Percentiles rank a stretch among this genome's conserved stretches.
phyloP scores from a whole-genome alignment of 345 rosid species.

The Trapa incisa region DNA sequence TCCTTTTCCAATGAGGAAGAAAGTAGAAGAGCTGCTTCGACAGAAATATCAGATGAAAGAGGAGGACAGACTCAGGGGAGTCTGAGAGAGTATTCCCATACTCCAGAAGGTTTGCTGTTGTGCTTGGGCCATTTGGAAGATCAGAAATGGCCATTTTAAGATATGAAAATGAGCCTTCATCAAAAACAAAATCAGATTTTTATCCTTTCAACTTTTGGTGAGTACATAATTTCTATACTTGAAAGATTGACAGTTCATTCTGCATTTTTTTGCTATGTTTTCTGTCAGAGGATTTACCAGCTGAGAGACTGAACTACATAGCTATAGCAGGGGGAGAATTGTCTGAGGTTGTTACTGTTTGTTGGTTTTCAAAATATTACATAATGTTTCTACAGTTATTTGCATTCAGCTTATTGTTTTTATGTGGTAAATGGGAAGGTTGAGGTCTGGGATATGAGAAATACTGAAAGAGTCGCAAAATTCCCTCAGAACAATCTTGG shows the following conservation, averaged over 20 bases:
- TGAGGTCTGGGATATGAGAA: constrained; percentile 78
- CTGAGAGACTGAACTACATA: constrained; percentile 34
- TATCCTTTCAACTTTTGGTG: neutral
- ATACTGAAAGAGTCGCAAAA: constrained; percentile 30
- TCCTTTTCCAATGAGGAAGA: neutral
- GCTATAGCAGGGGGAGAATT: constrained; percentile 75
- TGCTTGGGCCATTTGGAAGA: neutral
- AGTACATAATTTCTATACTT: neutral
- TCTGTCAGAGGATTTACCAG: constrained; percentile 5
- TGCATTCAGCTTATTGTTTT: constrained; percentile 10
- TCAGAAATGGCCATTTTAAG: neutral
- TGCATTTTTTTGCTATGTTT: neutral
- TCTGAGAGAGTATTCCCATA: neutral
- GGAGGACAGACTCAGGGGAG: neutral
- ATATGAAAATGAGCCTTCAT: neutral
- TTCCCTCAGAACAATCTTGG: constrained; percentile 34
- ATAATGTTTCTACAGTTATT: constrained; percentile 1
- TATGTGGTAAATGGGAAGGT: constrained; percentile 32
- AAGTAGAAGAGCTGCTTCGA: neutral
- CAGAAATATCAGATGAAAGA: neutral
- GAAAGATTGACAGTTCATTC: neutral
- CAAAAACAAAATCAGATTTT: neutral
- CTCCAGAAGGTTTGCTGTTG: constrained; percentile 24
- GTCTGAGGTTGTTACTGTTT: constrained; percentile 38
- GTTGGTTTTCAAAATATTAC: neutral